Evolutionary conservation across 192 early-diverging fungal species (phyloP), one percentile per base, ranked within the genome.

Genomic region (Coemansia sp.): DNA sequence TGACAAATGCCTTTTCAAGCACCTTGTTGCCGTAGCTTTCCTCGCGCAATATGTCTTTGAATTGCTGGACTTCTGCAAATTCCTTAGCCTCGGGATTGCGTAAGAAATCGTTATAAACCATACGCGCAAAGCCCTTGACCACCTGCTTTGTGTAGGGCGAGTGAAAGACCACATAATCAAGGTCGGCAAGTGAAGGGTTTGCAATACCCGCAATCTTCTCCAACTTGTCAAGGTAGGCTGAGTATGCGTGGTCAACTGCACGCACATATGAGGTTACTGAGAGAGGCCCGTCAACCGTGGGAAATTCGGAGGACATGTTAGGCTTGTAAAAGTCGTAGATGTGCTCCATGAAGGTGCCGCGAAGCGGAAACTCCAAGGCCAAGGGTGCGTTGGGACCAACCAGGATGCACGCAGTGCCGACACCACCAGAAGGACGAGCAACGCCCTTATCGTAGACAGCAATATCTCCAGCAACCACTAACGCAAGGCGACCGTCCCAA

Each of bases 241-340:
- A 68, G 83, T 97, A 99, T 68, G 91, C 91, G 54, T 85, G 77
- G 85, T 99, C 97, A 22, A 97, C 86, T 29, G 95, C 91, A 53
- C 87, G 90, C 64, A 94, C 83, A 77, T 98, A 99, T 83, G 95
- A 97, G 19, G 85, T 85, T 84, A 93, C 93, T 52, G 92, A 93
- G 54, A 96, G 89, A 32, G 93, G 92, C 6, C 97, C 97, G 77
- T 99, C 97, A 54, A 99, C 97, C 33, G 89, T 90, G 57, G 97
- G 97, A 85, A 93, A 99, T 83, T 99, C 97, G 62, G 92, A 94
- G 63, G 90, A 89, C 69, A 98, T 86, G 85, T 99, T 89, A 62
- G 97, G 95, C 90, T 99, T 99, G 89, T 97, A 99, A 66, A 99
- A 99, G 70, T 99, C 97, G 83, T 93, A 99, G 50, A 89, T 90